Evolutionary conservation across 768 basidiomycete genomes (phyloP), one percentile per base, ranked within the genome.

Genomic region (Dioszegia aurantiaca): DNA sequence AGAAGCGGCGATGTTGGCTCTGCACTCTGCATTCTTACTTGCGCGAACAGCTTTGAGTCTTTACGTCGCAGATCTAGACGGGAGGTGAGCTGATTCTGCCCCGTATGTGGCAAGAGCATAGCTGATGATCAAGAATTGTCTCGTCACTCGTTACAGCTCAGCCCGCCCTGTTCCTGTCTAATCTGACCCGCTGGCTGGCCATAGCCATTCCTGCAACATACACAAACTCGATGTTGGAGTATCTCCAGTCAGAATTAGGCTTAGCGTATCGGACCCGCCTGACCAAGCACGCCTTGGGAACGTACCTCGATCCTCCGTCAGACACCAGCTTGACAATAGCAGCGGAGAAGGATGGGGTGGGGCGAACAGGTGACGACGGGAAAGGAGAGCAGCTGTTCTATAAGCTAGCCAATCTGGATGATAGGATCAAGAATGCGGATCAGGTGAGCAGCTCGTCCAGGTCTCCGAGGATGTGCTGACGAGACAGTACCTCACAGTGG

Each of bases 351-450:
- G 36, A 27, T 53, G 46, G 46, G n/a, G 33, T 30, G 2, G 56
- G 54, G 24, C 23, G 28, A 24, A 33, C 45, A 14, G 58, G 87
- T 0, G 82, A 86, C 36, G 84, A 83, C 27, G 79, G 80, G 9
- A 77, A 81, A 0, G 84, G 85, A 46, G 87, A 87, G 42, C 93
- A 93, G 73, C 83, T 90, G 12, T 99, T 92, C 76, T 99, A 99
- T 75, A 94, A 95, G 75, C 77, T 99, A 16, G 91, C 89, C 42
- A 95, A 95, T 74, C 78, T 98, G 66, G 93, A 97, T 71, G 94
- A 97, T 72, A 81, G 94, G 48, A 91, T 97, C 48, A 91, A 91
- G 80, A 95, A 97, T 67, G 87, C 90, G 16, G 92, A 97, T 74
- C 91, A 95, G 63, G 87, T 88, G 55, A 65, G 82, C 71, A 46